Conservation (phyloP, 768 basidiomycete genomes). For the Candolleomyces eurysporus region DNA sequence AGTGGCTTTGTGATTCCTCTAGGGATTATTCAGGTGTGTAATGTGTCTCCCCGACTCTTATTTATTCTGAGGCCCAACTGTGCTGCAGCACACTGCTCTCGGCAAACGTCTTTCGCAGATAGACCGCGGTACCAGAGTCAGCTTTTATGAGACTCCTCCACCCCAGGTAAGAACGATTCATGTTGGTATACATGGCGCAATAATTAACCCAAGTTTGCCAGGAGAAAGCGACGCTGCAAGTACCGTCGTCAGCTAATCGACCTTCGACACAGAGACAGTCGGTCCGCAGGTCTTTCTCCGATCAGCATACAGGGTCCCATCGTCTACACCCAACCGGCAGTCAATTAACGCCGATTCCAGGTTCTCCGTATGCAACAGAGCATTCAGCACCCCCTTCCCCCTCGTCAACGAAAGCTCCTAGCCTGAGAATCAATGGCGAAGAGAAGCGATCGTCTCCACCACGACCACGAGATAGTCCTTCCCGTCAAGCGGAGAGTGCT, state of each 20-base stretch:
- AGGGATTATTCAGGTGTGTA: conserved; percentile 75
- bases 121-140: background rate
- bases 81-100: conserved; percentile 14
- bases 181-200: background rate
- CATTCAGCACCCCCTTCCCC: conserved; percentile 56
- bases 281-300: conserved; percentile 25
- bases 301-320: conserved; percentile 15
- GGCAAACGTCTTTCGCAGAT: conserved; percentile 11
- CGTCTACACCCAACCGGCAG: conserved; percentile 33
- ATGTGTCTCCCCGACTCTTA: background rate
- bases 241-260: conserved; percentile 4
- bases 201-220: background rate
- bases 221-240: conserved; percentile 7
- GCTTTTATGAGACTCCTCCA: conserved; percentile 1
- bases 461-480: conserved; percentile 28
- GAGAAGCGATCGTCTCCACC: conserved; percentile 18
- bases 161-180: conserved; percentile 17
- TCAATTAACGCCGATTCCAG: conserved; percentile 63
- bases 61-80: background rate
- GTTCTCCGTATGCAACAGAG: conserved; percentile 67
- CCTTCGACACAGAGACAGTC: conserved; percentile 13
- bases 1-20: conserved; percentile 88
- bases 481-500: conserved; percentile 14
- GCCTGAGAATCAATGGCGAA: conserved; percentile 13
- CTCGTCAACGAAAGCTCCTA: conserved; percentile 36